These are phyloP conservation scores for Pueraria montana DNA, from an alignment of 306 rosid genomes.

Conservation along the genomic window DNA sequence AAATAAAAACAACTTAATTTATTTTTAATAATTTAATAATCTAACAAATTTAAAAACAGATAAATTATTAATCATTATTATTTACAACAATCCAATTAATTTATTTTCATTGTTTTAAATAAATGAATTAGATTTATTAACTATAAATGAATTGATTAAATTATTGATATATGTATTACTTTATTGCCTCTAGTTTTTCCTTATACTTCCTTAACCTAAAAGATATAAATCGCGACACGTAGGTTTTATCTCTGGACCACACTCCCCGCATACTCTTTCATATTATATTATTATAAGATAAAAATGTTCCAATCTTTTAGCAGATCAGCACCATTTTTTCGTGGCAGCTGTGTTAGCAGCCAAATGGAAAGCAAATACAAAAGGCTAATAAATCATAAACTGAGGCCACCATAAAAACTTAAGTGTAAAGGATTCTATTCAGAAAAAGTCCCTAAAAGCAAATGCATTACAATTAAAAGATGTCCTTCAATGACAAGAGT, in stretches of 20 bases:
- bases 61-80: too few relatives aligned
- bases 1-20: too few relatives aligned
- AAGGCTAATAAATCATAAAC: not conserved
- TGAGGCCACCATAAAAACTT: conserved; percentile 18
- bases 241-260: not conserved
- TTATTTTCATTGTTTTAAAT: not conserved
- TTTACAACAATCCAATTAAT: not conserved
- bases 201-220: not conserved
- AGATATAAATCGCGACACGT: not conserved
- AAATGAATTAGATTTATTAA: not conserved
- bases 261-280: not conserved
- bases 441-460: conserved; percentile 19
- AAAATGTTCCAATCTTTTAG: not conserved
- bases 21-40: too few relatives aligned
- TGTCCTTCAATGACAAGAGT: not conserved
- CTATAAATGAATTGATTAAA: not conserved
- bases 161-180: too few relatives aligned
- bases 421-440: conserved; percentile 22
- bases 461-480: conserved; percentile 27
- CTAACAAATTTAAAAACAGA: too few relatives aligned
- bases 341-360: conserved; percentile 1
- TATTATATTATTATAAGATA: not conserved
- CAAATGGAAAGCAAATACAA: conserved; percentile 12
- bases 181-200: not conserved
- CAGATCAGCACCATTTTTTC: not conserved